A percentile compares a stretch with the other conserved stretches of the same genome.
Conservation (phyloP, 805 yeast species). For the Kodamaea kakaduensis region DNA sequence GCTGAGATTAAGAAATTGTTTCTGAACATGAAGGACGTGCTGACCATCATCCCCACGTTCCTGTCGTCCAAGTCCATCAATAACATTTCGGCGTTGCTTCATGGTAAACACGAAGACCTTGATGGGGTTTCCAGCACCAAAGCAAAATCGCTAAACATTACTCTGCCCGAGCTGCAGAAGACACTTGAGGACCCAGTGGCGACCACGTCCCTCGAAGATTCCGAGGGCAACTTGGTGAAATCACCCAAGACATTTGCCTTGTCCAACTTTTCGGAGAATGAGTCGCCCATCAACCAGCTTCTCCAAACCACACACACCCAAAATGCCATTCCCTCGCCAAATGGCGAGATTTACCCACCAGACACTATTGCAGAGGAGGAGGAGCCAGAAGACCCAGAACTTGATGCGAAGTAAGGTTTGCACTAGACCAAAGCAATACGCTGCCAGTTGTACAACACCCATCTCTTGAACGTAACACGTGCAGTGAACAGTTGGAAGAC, state of each 20-base stretch:
- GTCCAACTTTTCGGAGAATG: conserved; percentile 31
- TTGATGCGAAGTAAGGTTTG: conserved; percentile 7
- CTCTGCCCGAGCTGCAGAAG: neutral
- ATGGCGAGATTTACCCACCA: conserved; percentile 16
- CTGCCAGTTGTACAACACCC: too few relatives aligned
- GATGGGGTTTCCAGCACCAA: conserved; percentile 4
- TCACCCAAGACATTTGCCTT: conserved; percentile 41
- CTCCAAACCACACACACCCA: conserved; percentile 19
- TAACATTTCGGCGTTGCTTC: conserved; percentile 14
- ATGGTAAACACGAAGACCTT: conserved; percentile 8
- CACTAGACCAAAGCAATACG: too few relatives aligned
- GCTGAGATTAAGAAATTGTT: conserved; percentile 31
- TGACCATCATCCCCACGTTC: conserved; percentile 33
- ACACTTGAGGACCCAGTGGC: conserved; percentile 11
- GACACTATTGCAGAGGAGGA: conserved; percentile 39
- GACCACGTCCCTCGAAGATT: conserved; percentile 8
- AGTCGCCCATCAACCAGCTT: conserved; percentile 36
- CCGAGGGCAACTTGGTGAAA: conserved; percentile 26
- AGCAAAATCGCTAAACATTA: conserved; percentile 2
- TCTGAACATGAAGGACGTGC: conserved; percentile 27
- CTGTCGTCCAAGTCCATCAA: conserved; percentile 25
- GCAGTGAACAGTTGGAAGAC: too few relatives aligned
- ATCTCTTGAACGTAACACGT: too few relatives aligned
- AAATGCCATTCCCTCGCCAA: conserved; percentile 4
- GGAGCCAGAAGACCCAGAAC: conserved; percentile 26